phyloP scores from a whole-genome alignment of 306 rosid species.

The Inga laurina region DNA sequence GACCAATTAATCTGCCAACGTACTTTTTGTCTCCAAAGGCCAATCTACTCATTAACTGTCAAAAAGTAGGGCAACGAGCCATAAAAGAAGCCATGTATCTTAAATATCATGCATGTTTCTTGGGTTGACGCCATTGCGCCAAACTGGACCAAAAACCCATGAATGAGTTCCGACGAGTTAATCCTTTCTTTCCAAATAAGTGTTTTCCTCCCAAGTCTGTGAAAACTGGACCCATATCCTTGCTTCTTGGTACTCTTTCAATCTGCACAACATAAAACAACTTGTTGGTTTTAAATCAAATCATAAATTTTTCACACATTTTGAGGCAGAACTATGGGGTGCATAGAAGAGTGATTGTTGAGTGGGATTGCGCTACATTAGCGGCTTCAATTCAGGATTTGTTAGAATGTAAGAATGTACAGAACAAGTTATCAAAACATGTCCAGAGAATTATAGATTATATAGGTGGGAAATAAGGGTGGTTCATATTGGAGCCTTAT shows the following conservation, averaged over 20 bases:
- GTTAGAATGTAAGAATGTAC: not conserved
- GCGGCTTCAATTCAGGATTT: not conserved
- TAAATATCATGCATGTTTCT: constrained; percentile 76
- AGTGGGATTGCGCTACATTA: not conserved
- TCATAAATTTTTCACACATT: not conserved
- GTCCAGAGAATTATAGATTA: not conserved
- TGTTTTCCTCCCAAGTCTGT: constrained; percentile 91
- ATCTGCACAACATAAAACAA: constrained; percentile 57
- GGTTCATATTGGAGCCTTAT: not conserved
- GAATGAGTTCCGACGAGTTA: constrained; percentile 60
- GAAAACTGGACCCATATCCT: constrained; percentile 65
- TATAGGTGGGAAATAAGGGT: not conserved
- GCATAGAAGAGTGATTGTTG: not conserved
- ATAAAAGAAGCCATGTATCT: constrained; percentile 10
- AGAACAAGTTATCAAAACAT: not conserved
- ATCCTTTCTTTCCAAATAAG: constrained; percentile 74
- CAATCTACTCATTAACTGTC: constrained; percentile 28
- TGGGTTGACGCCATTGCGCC: constrained; percentile 68
- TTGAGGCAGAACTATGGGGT: not conserved
- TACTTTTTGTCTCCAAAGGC: constrained; percentile 27
- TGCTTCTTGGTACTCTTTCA: constrained; percentile 62
- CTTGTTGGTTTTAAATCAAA: not conserved
- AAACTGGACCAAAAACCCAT: constrained; percentile 62
- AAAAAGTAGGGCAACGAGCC: constrained; percentile 20
- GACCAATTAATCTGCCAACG: constrained; percentile 38